Percentiles rank a stretch among this genome's conserved stretches.
phyloP scores from a whole-genome alignment of 2,329 filamentous ascomycete genomes.

The Juglanconis oblonga region DNA sequence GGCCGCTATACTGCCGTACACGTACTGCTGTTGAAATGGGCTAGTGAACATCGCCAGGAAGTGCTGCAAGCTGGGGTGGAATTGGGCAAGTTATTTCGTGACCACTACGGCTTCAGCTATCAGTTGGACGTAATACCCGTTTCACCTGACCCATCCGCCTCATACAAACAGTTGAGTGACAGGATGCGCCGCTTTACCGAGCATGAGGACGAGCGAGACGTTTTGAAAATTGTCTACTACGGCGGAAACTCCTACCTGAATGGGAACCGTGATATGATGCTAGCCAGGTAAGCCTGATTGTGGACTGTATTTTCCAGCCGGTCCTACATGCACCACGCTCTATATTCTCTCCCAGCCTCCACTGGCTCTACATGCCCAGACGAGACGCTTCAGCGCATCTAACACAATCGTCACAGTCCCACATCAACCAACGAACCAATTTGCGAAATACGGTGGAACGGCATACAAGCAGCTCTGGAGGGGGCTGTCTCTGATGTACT shows the following conservation, averaged over 20 bases:
- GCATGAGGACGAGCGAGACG: constrained; percentile 51
- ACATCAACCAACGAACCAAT: constrained; percentile 39
- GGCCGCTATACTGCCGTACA: constrained; percentile 53
- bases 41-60: constrained; percentile 46
- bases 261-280: constrained; percentile 53
- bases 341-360: neutral
- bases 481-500: constrained; percentile 54
- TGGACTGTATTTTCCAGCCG: neutral
- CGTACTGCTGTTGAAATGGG: constrained; percentile 54
- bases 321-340: too few species aligned
- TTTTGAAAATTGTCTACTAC: constrained; percentile 59
- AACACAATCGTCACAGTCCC: constrained; percentile 36
- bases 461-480: constrained; percentile 55
- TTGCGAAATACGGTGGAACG: constrained; percentile 52
- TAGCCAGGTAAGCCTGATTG: constrained; percentile 48
- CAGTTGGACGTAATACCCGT: constrained; percentile 49
- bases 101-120: constrained; percentile 50
- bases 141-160: constrained; percentile 44
- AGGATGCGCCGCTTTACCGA: constrained; percentile 52
- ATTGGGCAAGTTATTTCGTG: constrained; percentile 48
- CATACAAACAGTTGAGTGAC: constrained; percentile 52
- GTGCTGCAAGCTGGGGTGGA: constrained; percentile 44
- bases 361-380: neutral
- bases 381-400: too few species aligned
- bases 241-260: constrained; percentile 54